Base-by-base conservation (phyloP, 257 asterid genomes). In the Forsythia suspensa region DNA sequence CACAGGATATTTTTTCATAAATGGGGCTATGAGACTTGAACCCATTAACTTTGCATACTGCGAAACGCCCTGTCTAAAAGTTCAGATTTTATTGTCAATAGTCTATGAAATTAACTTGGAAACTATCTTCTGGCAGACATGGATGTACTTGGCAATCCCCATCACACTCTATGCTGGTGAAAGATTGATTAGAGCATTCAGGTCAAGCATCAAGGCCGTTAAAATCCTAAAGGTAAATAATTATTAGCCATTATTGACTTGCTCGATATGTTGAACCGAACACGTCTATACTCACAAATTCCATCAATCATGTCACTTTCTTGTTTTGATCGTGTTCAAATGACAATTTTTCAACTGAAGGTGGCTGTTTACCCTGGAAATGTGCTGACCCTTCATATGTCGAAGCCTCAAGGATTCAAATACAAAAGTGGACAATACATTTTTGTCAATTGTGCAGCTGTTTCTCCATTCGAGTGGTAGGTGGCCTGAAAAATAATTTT, bases 381-480 rank as follows among this genome's bases (percentile, higher is more conserved):
- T 82, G 98, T 94, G 79, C 82, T 94, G 79, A 78, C 97, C 43
- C 87, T 94, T 84, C 96, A 92, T 84, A 92, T 89, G 98, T 92
- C 98, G 38, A 94, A 90, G 86, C 98, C 98, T 61, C 97, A 94
- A 29, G 96, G 97, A 24, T 90, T 92, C 88, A 89, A 88, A 81
- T 91, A 94, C 76, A 90, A 85, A 76, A 94, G 97, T 84, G 98
- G 98, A 13, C 97, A 94, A 24, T 94, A 94, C 70, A 88, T 92
- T 87, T 92, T 94, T 79, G 97, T 94, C 91, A 94, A 94, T 38
- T 94, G 97, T 46, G 95, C 96, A 24, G 97, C 97, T 41, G 96
- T 94, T 76, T 94, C 98, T 74, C 98, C 98, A 69, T 94, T 94
- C 71, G 98, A 94, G 81, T 94, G 98, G 98, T 94, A 76, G 75